phyloP scores from a whole-genome alignment of 768 basidiomycete genomes.

The Pleurotus djamor region DNA sequence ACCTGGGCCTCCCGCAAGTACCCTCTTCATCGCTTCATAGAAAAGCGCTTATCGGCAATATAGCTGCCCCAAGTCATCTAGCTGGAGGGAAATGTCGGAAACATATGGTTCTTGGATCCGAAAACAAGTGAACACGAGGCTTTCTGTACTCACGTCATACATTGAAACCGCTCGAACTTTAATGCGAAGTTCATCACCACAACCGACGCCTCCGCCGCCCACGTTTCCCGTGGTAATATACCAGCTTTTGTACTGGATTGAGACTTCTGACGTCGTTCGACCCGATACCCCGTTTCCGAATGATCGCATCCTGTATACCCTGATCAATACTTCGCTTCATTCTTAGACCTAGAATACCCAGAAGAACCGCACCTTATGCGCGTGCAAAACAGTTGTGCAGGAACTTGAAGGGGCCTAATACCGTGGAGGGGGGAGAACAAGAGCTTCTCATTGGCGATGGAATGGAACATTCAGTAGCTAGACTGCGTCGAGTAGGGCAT shows the following conservation, averaged over 20 bases:
- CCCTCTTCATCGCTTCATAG: neutral
- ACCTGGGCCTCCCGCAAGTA: neutral
- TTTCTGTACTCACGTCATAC: neutral
- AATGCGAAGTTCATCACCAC: neutral
- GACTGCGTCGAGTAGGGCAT: neutral
- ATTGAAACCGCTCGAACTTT: neutral
- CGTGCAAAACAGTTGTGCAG: neutral
- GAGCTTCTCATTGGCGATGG: neutral
- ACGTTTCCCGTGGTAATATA: neutral
- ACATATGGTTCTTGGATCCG: neutral
- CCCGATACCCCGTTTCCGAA: neutral
- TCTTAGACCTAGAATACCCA: neutral
- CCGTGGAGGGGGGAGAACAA: neutral
- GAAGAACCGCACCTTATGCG: neutral
- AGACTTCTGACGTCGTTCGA: neutral
- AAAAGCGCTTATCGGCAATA: neutral
- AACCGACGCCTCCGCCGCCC: neutral
- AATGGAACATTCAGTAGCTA: neutral
- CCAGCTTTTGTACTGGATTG: neutral
- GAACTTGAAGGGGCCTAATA: neutral
- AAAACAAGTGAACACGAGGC: neutral
- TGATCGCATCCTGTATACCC: neutral
- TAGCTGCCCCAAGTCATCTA: neutral
- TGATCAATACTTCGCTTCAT: neutral
- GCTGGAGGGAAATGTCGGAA: neutral